Evolutionary conservation across 177 flowering plant genomes (phyloP), one percentile per base, ranked within the genome.

Genomic region (Vitis hybrid): DNA sequence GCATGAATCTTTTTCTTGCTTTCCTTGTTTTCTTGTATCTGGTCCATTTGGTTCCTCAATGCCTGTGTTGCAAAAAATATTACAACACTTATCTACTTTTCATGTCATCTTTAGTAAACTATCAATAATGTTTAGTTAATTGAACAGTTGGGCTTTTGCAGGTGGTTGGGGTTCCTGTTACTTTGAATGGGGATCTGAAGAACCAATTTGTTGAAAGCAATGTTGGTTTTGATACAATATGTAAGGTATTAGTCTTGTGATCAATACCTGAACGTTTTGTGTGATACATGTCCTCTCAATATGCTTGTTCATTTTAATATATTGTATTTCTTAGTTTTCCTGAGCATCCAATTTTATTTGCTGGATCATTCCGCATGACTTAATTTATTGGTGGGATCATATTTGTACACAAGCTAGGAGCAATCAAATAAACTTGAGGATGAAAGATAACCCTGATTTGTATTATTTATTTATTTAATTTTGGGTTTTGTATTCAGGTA

Each of bases 91-190:
- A 2, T 53, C 17, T 35, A 53, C 30, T 27, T 52, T 52, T 52
- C 4, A 6, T 58, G 10, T 35, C 27, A 9, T 17, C 27, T n/a
- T 17, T 64, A 8, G 21, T 4, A 52, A 14, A 3, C 69, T 35
- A 55, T 48, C 52, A 14, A 3, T 14, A 17, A 15, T 35, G 0
- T 59, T 46, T 24, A 24, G 32, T 58, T 61, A 51, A 52, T 2
- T 70, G 27, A 27, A 17, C 48, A 48, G 21, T 66, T 63, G 56
- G 27, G 20, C 53, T 50, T 65, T 46, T 76, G 63, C 86, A 94
- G 98, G 98, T 94, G 71, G 93, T 94, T 71, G 97, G 98, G 17
- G 94, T 94, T 77, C 97, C 98, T 71, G 97, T 94, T 71, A 94
- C 94, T 58, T 74, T 94, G 80, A 90, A 92, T 80, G 98, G 99